phyloP scores from a whole-genome alignment of 139 green algal genomes.

The Raphidocelis subcapitata region DNA sequence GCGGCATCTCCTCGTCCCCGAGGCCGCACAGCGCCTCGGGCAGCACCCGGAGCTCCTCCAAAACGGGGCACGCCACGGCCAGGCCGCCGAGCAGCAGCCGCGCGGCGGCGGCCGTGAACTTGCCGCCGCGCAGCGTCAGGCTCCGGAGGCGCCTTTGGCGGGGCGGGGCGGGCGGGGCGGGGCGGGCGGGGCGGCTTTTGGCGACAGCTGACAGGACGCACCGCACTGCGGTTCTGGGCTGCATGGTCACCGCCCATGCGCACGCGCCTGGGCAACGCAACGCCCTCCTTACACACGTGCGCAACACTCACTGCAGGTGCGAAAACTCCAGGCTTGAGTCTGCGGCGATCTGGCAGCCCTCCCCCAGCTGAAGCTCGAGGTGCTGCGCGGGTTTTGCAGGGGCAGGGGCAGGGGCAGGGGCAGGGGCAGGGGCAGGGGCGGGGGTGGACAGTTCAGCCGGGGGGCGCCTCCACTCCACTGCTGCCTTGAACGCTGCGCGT shows the following conservation, averaged over 20 bases:
- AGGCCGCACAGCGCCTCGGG: conserved; percentile 15
- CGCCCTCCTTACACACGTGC: not conserved
- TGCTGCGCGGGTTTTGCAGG: not conserved
- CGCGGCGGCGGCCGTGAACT: conserved; percentile 1
- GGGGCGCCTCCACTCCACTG: not conserved
- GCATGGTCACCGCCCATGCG: no score
- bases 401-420: no score
- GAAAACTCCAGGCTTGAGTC: conserved; percentile 5
- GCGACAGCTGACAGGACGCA: no score
- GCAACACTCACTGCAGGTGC: not conserved
- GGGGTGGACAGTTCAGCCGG: not conserved
- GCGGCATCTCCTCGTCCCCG: conserved; percentile 12
- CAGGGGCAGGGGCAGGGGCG: not conserved
- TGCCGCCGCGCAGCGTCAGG: conserved; percentile 5
- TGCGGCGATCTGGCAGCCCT: conserved; percentile 22
- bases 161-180: no score
- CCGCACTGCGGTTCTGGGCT: no score
- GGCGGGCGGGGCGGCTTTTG: no score
- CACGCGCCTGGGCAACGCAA: no score
- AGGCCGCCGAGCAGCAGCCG: conserved; percentile 12
- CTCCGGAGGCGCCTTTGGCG: not conserved
- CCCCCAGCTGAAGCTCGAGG: conserved; percentile 25
- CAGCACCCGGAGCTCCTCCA: conserved; percentile 31
- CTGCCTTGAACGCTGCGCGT: no score
- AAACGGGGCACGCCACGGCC: conserved; percentile 7